These are phyloP conservation scores for Ambispora gerdemannii DNA, from an alignment of 192 early-diverging fungal genomes.

Conservation along the genomic window DNA sequence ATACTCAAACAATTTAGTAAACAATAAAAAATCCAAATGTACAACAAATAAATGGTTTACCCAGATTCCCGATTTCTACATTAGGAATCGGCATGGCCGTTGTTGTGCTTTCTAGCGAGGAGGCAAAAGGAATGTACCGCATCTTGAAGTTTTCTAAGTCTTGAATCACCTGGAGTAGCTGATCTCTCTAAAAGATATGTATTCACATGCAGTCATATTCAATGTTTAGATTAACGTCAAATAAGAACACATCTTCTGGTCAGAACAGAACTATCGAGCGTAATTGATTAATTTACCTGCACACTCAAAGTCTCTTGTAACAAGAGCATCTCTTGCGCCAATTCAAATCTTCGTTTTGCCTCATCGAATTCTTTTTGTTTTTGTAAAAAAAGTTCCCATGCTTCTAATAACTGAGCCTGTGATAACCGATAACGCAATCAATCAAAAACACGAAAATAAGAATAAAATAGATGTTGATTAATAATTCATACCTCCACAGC, in stretches of 20 bases:
- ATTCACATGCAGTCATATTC: background rate
- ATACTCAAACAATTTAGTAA: background rate
- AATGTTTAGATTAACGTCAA: background rate
- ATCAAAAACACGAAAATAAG: too few relatives aligned
- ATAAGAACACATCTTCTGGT: too few relatives aligned
- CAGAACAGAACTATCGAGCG: too few relatives aligned
- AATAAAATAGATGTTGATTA: too few relatives aligned
- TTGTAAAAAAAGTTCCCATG: conserved; percentile 18
- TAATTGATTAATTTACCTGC: background rate
- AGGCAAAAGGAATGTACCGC: conserved; percentile 14
- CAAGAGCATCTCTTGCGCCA: conserved; percentile 8
- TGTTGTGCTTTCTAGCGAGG: conserved; percentile 19
- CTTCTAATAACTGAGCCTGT: conserved; percentile 10
- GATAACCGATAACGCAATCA: background rate
- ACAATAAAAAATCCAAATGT: too few relatives aligned
- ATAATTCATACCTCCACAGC: conserved; percentile 10
- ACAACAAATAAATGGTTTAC: background rate
- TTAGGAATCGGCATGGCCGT: conserved; percentile 21
- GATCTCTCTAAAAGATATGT: background rate
- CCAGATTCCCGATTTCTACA: conserved; percentile 16
- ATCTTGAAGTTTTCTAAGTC: conserved; percentile 20
- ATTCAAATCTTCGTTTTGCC: background rate
- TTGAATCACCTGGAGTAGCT: conserved; percentile 1
- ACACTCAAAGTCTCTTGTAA: conserved; percentile 1
- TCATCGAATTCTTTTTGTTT: conserved; percentile 15